phyloP scores from a whole-genome alignment of 805 yeast genomes.

The Starmerella geochares region DNA sequence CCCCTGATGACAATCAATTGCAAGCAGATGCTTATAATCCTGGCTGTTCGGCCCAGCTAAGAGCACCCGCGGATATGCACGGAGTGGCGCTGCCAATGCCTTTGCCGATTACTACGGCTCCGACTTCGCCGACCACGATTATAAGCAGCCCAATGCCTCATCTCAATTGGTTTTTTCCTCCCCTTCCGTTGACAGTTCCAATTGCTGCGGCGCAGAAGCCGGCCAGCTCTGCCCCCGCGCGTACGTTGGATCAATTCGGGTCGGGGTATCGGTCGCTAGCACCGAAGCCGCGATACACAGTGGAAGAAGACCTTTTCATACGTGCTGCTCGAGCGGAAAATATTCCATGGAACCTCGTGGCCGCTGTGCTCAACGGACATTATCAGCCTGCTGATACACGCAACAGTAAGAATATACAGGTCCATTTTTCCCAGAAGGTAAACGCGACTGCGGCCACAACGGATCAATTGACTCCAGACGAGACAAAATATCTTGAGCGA shows the following conservation, averaged over 20 bases:
- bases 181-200: not conserved
- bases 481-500: not conserved
- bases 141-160: too few relatives aligned
- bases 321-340: not conserved
- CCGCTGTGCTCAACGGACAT: not conserved
- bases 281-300: constrained; percentile 3
- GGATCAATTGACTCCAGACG: not conserved
- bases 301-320: constrained; percentile 1
- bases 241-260: too few relatives aligned
- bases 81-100: too few relatives aligned
- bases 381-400: constrained; percentile 3
- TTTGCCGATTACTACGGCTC: too few relatives aligned
- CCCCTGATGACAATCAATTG: too few relatives aligned
- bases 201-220: too few relatives aligned
- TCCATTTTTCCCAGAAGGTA: constrained; percentile 16
- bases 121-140: too few relatives aligned
- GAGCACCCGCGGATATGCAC: too few relatives aligned
- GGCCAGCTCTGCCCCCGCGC: too few relatives aligned
- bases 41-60: too few relatives aligned
- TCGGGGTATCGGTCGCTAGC: not conserved
- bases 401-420: constrained; percentile 15
- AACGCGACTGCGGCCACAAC: not conserved
- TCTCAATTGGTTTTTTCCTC: too few relatives aligned
- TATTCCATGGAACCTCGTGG: constrained; percentile 7
- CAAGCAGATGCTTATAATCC: too few relatives aligned